Evolutionary conservation across 1,284 basidiomycete genomes (phyloP).

Genomic region (Heimioporus retisporus): DNA sequence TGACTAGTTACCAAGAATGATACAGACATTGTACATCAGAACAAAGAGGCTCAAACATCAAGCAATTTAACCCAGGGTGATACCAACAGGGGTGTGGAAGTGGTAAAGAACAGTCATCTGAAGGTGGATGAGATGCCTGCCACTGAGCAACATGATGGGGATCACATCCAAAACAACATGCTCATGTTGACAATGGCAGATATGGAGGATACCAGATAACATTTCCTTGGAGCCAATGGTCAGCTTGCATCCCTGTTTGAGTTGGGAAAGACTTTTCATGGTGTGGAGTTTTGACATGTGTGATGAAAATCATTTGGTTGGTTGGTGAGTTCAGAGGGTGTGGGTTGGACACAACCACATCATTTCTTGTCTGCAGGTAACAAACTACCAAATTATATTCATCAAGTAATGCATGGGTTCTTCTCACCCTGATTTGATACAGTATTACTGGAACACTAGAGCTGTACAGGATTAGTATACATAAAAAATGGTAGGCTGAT

Average conservation of each 20-base stretch:
- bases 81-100: constrained; percentile 3
- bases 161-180: constrained; percentile 11
- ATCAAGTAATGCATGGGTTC: no score
- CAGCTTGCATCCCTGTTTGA: constrained; percentile 32
- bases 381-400: no score
- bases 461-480: constrained; percentile 8
- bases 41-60: not conserved
- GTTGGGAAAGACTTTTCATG: constrained; percentile 30
- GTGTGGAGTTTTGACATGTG: constrained; percentile 34
- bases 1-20: constrained; percentile 7
- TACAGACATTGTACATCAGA: no score
- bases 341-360: not conserved
- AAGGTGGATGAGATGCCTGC: no score
- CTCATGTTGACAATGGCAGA: constrained; percentile 28
- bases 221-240: constrained; percentile 21
- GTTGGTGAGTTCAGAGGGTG: not conserved
- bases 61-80: not conserved
- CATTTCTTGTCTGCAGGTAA: not conserved
- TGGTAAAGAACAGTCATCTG: no score
- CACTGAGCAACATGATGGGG: not conserved
- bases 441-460: constrained; percentile 5
- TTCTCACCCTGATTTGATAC: not conserved
- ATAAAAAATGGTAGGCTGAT: constrained; percentile 5
- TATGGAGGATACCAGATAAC: not conserved
- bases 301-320: constrained; percentile 30